Percentiles rank a stretch among this genome's conserved stretches.
Conservation (phyloP, 345 rosid species). For the Lagerstroemia speciosa region DNA sequence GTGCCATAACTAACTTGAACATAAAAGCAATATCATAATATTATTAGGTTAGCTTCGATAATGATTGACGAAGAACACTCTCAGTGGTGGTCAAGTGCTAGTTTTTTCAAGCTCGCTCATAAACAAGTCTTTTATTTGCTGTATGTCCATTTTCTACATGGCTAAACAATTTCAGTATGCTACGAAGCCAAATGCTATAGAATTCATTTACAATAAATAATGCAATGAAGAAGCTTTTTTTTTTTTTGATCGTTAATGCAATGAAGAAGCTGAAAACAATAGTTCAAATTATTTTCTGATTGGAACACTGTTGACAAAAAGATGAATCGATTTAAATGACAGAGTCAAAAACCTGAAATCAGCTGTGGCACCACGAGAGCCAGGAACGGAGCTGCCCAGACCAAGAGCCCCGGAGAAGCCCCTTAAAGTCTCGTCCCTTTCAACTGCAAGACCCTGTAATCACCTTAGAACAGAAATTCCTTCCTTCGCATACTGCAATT, state of each 20-base stretch:
- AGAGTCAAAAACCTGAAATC: constrained; percentile 47
- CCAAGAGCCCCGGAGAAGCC: constrained; percentile 39
- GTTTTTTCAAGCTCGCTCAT: not conserved
- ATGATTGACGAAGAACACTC: not conserved
- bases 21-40: no score
- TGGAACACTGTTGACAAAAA: not conserved
- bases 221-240: no score
- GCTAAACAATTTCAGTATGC: no score
- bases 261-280: no score
- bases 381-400: constrained; percentile 23
- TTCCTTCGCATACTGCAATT: not conserved
- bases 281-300: no score
- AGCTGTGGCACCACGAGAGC: constrained; percentile 46
- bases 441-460: constrained; percentile 82
- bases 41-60: not conserved
- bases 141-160: not conserved
- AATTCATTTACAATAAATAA: no score
- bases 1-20: no score
- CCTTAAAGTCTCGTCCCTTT: constrained; percentile 49
- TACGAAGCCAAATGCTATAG: no score
- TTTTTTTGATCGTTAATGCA: no score
- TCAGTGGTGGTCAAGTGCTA: not conserved
- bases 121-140: not conserved
- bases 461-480: constrained; percentile 25
- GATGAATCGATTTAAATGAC: not conserved